These are phyloP conservation scores for Scedosporium apiospermum DNA, from an alignment of 2,329 filamentous ascomycete genomes.

Conservation along the genomic window DNA sequence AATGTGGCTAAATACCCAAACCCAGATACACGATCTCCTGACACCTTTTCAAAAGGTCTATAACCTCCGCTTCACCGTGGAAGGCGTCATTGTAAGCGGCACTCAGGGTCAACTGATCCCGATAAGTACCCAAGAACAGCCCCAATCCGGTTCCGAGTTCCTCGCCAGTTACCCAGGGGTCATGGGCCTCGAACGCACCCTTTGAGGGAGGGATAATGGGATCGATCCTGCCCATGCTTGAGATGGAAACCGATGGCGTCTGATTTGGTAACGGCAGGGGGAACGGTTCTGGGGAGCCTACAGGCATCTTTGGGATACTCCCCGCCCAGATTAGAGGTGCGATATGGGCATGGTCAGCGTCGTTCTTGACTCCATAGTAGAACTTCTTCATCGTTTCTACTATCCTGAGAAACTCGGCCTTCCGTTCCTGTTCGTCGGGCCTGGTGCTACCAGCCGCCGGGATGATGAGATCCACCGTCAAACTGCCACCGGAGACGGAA, in stretches of 20 bases:
- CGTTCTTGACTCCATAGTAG: constrained; percentile 19
- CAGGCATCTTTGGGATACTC: constrained; percentile 9
- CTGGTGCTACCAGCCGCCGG: not conserved
- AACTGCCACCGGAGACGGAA: constrained; percentile 17
- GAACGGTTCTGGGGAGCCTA: not conserved
- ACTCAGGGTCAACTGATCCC: constrained; percentile 25
- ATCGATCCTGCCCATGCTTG: constrained; percentile 26
- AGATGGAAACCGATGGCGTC: constrained; percentile 19
- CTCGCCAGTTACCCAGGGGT: constrained; percentile 35
- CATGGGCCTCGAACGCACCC: constrained; percentile 17
- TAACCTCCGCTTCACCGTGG: constrained; percentile 19
- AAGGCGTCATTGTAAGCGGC: constrained; percentile 33
- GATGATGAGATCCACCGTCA: constrained; percentile 18
- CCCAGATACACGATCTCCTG: constrained; percentile 7
- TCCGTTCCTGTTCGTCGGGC: not conserved
- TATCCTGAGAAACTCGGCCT: constrained; percentile 15
- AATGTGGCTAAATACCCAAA: not conserved
- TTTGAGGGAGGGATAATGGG: constrained; percentile 17
- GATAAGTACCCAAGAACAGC: constrained; percentile 30
- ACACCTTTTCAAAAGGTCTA: constrained; percentile 15
- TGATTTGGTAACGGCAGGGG: constrained; percentile 17
- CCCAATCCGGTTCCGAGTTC: constrained; percentile 28
- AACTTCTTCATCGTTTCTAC: constrained; percentile 17
- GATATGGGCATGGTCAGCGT: constrained; percentile 18
- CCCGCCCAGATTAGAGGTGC: constrained; percentile 15